Conservation (phyloP, 148 eudicot genomes). For the Nepenthes gracilis region DNA sequence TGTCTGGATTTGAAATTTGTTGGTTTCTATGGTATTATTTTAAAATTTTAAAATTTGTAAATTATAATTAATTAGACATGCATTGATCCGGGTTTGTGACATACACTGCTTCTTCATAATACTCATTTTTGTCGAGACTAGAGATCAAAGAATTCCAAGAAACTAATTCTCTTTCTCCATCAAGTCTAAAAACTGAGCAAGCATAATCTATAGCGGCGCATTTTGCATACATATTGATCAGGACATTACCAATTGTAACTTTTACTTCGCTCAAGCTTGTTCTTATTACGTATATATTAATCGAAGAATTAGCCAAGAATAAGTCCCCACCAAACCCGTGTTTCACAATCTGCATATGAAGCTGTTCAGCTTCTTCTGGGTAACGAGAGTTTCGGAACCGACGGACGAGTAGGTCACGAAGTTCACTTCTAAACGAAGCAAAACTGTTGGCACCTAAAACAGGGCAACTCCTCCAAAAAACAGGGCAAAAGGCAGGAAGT, state of each 20-base stretch:
- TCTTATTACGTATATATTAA: constrained; percentile 40
- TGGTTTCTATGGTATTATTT: too few species aligned
- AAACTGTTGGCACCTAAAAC: too few species aligned
- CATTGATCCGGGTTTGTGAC: too few species aligned
- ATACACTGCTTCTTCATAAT: constrained; percentile 48
- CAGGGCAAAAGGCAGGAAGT: too few species aligned
- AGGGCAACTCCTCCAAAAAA: too few species aligned
- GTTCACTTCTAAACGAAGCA: not conserved
- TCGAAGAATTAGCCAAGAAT: constrained; percentile 45
- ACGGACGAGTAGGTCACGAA: constrained; percentile 26
- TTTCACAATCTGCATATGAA: constrained; percentile 49
- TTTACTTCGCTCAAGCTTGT: constrained; percentile 36
- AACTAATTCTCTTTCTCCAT: constrained; percentile 41
- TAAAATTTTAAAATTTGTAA: too few species aligned
- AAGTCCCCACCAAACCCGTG: too few species aligned
- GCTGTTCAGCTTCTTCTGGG: constrained; percentile 30
- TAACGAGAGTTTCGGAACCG: constrained; percentile 23
- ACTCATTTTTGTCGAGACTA: constrained; percentile 57
- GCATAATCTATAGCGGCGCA: constrained; percentile 46
- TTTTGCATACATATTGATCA: constrained; percentile 75
- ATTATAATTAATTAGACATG: too few species aligned
- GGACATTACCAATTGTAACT: constrained; percentile 45
- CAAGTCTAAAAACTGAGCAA: constrained; percentile 36
- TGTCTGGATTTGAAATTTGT: too few species aligned
- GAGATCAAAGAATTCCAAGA: constrained; percentile 68